Evolutionary conservation across 805 yeast genomes (phyloP).

Genomic region (Candida stauntonica): DNA sequence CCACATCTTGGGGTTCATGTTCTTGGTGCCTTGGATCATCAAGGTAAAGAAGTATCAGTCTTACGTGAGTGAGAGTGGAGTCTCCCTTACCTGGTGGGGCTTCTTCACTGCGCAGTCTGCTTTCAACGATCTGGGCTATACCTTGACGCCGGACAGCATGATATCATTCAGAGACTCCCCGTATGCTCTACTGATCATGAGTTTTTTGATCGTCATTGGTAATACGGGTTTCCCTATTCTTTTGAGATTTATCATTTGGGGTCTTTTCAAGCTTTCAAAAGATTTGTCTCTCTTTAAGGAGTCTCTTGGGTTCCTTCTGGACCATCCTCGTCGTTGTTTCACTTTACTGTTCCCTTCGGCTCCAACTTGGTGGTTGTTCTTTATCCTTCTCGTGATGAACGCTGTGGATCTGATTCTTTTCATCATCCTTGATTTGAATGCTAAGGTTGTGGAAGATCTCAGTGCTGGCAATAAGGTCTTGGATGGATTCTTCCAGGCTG

Average conservation of each 20-base stretch:
- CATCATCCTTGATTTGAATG: constrained; percentile 67
- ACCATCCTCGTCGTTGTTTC: constrained; percentile 96
- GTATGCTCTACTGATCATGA: constrained; percentile 57
- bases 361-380: constrained; percentile 93
- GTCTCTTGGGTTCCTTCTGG: constrained; percentile 78
- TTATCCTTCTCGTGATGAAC: constrained; percentile 69
- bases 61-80: constrained; percentile 49
- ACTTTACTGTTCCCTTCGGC: constrained; percentile 86
- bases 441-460: constrained; percentile 45
- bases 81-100: constrained; percentile 90
- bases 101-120: constrained; percentile 75
- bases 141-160: constrained; percentile 83
- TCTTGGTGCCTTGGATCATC: constrained; percentile 61
- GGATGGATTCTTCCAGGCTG: constrained; percentile 86
- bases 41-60: constrained; percentile 37
- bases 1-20: constrained; percentile 49
- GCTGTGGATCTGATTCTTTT: constrained; percentile 76
- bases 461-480: constrained; percentile 67
- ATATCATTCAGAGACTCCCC: constrained; percentile 55
- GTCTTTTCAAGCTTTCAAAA: constrained; percentile 60
- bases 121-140: constrained; percentile 82
- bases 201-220: constrained; percentile 80
- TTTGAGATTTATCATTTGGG: constrained; percentile 79
- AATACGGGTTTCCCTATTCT: constrained; percentile 92
- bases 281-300: constrained; percentile 64